Evolutionary conservation across 805 yeast genomes (phyloP), one percentile per base, ranked within the genome.

Genomic region (Lipomyces yamadae): DNA sequence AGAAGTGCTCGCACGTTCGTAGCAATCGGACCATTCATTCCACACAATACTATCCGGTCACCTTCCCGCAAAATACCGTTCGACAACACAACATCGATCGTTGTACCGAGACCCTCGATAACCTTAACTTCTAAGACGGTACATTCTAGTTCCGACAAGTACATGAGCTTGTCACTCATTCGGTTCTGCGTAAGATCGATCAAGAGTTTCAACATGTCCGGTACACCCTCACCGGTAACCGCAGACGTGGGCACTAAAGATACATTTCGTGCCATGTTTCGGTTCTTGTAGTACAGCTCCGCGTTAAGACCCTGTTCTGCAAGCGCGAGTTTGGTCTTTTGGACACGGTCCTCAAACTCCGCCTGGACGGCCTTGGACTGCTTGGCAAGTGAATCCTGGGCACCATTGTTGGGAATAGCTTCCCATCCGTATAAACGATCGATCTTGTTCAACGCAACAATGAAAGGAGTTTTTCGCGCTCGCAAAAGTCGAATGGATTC

Each of bases 181-280:
- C 99, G 90, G 88, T 91, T 90, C 82, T 95, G 98, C 15, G 99
- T 95, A 75, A 95, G 86, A 80, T 95, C 98, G 74, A 95, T 85
- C 76, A 95, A 83, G 79, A 95, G 85, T 94, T 97, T 92, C 76
- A 95, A 86, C 82, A 95, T 85, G 86, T 95, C 99, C 60, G 99
- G 99, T 74, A 95, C 96, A 90, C 99, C 99, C 82, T 95, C 99
- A 79, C 99, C 99, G 13, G 98, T 93, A 56, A 93, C 96, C 64
- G 99, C 99, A 70, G 98, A 94, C 24, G 99, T 95, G 74, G 99
- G 99, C 56, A 95, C 97, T 74, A 95, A 90, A 48, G 98, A 92
- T 64, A 95, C 99, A 76, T 88, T 92, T 78, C 92, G 92, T 64
- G 98, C 82, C 85, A 94, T 82, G 82, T 94, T 95, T 80, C 89